Conservation (phyloP, 371 early-diverging fungal genomes). For the Batkoa obscura region DNA sequence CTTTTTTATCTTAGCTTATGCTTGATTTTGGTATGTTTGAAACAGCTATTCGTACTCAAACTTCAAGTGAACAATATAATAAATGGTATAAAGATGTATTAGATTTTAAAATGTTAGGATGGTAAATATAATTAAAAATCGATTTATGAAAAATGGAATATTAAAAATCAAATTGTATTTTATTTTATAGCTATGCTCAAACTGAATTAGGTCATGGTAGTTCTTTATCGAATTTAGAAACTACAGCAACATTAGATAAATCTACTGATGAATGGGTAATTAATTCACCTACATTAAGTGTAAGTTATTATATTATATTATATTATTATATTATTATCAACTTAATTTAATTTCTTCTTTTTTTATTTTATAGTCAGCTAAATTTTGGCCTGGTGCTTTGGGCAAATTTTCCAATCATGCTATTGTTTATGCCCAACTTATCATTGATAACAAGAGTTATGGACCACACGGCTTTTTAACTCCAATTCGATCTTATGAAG, state of each 20-base stretch:
- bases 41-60: constrained; percentile 32
- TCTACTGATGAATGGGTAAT: constrained; percentile 54
- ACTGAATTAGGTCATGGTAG: constrained; percentile 22
- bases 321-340: not conserved
- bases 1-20: too few relatives aligned
- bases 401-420: constrained; percentile 55
- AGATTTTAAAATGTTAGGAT: constrained; percentile 36
- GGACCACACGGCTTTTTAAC: constrained; percentile 78
- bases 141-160: not conserved
- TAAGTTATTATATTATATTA: constrained; percentile 9
- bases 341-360: not conserved
- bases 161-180: not conserved
- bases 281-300: constrained; percentile 44
- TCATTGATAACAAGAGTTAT: constrained; percentile 51
- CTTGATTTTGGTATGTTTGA: constrained; percentile 25
- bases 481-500: constrained; percentile 54
- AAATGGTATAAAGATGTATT: constrained; percentile 30
- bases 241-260: constrained; percentile 52
- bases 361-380: constrained; percentile 15
- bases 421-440: constrained; percentile 68
- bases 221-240: constrained; percentile 55
- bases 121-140: constrained; percentile 9
- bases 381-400: constrained; percentile 84
- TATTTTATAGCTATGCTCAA: constrained; percentile 14
- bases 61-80: constrained; percentile 33